These are phyloP conservation scores for Cladosporium colombiae DNA, from an alignment of 2,329 filamentous ascomycete genomes.

Conservation along the genomic window DNA sequence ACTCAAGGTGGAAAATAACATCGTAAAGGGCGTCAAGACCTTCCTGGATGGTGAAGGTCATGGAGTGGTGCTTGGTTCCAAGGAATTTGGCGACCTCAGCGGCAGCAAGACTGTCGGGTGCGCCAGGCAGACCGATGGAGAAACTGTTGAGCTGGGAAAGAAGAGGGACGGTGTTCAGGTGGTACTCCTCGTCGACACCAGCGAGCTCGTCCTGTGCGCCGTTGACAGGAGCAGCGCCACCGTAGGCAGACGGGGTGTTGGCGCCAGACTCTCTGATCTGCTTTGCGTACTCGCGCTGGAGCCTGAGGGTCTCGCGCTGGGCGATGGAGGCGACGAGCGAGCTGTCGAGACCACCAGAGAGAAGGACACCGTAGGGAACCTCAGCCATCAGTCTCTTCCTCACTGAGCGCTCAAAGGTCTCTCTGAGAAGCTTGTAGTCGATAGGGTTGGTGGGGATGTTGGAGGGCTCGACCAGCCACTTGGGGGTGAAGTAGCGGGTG, in stretches of 20 bases:
- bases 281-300: conserved; percentile 55
- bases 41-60: conserved; percentile 97
- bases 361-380: conserved; percentile 92
- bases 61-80: conserved; percentile 95
- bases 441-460: conserved; percentile 77
- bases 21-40: conserved; percentile 95
- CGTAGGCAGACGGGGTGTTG: conserved; percentile 32
- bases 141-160: conserved; percentile 97
- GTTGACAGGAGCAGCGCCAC: conserved; percentile 41
- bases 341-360: conserved; percentile 94
- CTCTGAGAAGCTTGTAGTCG: conserved; percentile 79
- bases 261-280: conserved; percentile 38
- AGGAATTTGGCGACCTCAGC: conserved; percentile 94
- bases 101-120: conserved; percentile 89
- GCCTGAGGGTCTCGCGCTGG: conserved; percentile 82
- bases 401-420: conserved; percentile 84
- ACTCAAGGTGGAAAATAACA: conserved; percentile 97
- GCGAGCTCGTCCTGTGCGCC: conserved; percentile 66
- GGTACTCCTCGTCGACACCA: conserved; percentile 90
- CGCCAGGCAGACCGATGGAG: conserved; percentile 91
- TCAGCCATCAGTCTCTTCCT: conserved; percentile 98
- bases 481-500: conserved; percentile 86
- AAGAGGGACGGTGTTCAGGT: conserved; percentile 84
- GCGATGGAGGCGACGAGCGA: conserved; percentile 94
- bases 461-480: conserved; percentile 80